Evolutionary conservation across 1,284 basidiomycete genomes (phyloP).

Genomic region (Somion occarium): DNA sequence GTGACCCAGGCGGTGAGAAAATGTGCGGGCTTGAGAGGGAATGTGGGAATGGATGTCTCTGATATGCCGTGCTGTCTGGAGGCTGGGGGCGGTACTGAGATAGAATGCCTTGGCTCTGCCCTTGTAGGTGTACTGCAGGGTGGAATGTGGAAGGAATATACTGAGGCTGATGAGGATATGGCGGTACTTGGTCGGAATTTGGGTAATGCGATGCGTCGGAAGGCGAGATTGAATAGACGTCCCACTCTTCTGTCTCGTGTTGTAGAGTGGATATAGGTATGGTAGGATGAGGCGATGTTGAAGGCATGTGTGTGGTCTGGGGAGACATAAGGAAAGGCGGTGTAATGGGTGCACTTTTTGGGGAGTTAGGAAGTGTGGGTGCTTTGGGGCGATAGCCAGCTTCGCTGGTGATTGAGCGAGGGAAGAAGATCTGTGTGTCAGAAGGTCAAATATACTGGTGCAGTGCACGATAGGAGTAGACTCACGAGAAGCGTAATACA

Average conservation of each 20-base stretch:
- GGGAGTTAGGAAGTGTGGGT: slow-evolving; percentile 22
- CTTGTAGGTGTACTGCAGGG: slow-evolving; percentile 1
- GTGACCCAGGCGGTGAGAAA: slow-evolving; percentile 6
- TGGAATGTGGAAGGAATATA: neutral
- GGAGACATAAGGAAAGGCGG: slow-evolving; percentile 6
- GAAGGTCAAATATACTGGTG: neutral
- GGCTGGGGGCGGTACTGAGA: slow-evolving; percentile 5
- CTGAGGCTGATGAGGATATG: slow-evolving; percentile 8
- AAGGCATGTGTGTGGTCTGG: neutral
- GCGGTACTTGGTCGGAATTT: slow-evolving; percentile 10
- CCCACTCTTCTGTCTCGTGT: slow-evolving; percentile 7
- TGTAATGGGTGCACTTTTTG: slow-evolving; percentile 21
- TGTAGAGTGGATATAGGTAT: neutral
- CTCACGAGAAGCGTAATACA: slow-evolving; percentile 68
- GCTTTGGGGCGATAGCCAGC: slow-evolving; percentile 44
- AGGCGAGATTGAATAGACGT: slow-evolving; percentile 3
- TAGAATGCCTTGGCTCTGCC: neutral
- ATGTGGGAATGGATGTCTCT: slow-evolving; percentile 25
- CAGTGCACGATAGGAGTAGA: slow-evolving; percentile 4
- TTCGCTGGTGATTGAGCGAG: slow-evolving; percentile 61
- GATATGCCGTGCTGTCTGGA: slow-evolving; percentile 10
- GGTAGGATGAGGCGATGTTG: neutral
- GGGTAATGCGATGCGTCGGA: neutral
- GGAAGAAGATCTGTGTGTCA: slow-evolving; percentile 61
- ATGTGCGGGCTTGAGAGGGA: slow-evolving; percentile 23